A percentile compares a stretch with the other conserved stretches of the same genome.
These are phyloP conservation scores for Xanthoparmelia taractica DNA, from an alignment of 495 filamentous ascomycete genomes.

Conservation along the genomic window DNA sequence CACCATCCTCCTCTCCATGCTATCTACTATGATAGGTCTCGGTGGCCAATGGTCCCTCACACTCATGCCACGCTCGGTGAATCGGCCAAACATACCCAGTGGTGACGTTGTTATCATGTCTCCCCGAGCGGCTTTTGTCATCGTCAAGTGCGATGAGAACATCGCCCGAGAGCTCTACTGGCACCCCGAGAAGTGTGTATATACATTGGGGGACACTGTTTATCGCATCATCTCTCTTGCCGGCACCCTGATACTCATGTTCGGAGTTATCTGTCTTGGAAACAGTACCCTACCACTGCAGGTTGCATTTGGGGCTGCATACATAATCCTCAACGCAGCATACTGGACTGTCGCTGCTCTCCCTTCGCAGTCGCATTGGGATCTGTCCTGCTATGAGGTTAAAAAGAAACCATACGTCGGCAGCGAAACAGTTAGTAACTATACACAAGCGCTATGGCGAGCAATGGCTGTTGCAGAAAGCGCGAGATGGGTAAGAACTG, in stretches of 20 bases:
- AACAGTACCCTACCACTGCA: conserved; percentile 38
- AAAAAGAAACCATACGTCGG: conserved; percentile 26
- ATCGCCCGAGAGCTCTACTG: conserved; percentile 58
- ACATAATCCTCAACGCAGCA: conserved; percentile 38
- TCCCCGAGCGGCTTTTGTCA: conserved; percentile 51
- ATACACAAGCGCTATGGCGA: conserved; percentile 40
- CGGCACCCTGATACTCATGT: conserved; percentile 42
- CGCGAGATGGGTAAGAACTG: conserved; percentile 32
- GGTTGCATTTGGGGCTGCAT: conserved; percentile 36
- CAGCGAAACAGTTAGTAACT: conserved; percentile 27
- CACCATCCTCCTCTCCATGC: conserved; percentile 36
- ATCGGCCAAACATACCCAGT: too few relatives aligned
- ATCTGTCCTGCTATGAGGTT: conserved; percentile 33
- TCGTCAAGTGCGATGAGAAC: conserved; percentile 55
- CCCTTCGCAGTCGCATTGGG: conserved; percentile 36
- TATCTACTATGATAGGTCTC: conserved; percentile 37
- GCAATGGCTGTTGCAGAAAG: conserved; percentile 35
- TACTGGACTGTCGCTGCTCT: conserved; percentile 43
- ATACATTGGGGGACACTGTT: conserved; percentile 28
- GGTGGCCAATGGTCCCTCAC: conserved; percentile 37
- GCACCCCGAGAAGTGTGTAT: conserved; percentile 43
- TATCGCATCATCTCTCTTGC: conserved; percentile 38
- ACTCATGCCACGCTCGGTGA: conserved; percentile 42
- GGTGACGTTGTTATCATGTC: conserved; percentile 57
- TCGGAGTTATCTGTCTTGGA: conserved; percentile 39